Base-by-base conservation (phyloP, 139 green algal genomes). In the Pseudopediastrum boryanum region DNA sequence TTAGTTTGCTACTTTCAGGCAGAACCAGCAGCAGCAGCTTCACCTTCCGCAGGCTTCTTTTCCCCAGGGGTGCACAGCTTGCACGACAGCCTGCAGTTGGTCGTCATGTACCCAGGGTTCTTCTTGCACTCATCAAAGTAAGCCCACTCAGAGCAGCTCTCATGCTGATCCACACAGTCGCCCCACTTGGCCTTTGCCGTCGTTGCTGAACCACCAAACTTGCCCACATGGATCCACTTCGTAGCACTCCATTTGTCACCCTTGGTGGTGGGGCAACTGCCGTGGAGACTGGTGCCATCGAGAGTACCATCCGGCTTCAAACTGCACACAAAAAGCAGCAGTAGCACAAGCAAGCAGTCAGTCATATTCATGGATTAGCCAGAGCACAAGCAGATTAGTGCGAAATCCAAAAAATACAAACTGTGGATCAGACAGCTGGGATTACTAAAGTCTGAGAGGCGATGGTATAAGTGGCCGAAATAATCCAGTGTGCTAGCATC, bases 201-300 rank as follows among this genome's bases (percentile, higher is more conserved):
- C 58, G 67, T 54, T 7, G 27, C 25, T 10, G 42, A 75, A 59
- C 58, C 58, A 86, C 88, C 77, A 62, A 91, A 88, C 3, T 66
- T 75, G 2, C 33, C 78, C 3, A 94, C 82, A 68, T 94, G 92
- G 43, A 97, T 96, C 92, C 93, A 97, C 74, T 95, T 96, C 42
- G 93, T 97, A 25, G 93, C 89, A 12, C 75, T 87, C 72, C 79
- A 86, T 38, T 81, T 84, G 36, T 86, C 66, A n/a, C 90, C 88
- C 41, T 79, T 78, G 2, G 81, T 35, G 2, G 84, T 89, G 16
- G 90, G 88, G 78, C 90, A 94, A 73, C 68, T 84, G 67, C 86
- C 85, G 63, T 93, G 90, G 21, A 86, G 71, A 16, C 68, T 84
- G 25, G 46, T 46, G 12, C 31, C 39, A 69, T 90, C 86, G 70